A percentile compares a stretch with the other conserved stretches of the same genome.
Conservation (phyloP, 148 eudicot genomes). For the Pouteria glomerata region DNA sequence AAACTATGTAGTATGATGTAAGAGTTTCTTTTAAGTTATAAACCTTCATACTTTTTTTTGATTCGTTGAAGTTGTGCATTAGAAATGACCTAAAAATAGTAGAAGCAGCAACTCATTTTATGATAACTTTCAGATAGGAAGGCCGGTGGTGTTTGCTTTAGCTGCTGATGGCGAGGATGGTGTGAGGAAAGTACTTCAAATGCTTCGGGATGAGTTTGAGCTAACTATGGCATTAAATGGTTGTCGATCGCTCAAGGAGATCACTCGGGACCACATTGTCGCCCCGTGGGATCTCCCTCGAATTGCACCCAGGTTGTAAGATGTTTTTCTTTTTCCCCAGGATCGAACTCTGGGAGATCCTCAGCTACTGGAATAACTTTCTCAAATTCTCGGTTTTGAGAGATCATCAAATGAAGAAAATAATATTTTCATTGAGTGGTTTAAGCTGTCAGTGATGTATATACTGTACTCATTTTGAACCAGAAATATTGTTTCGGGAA, state of each 20-base stretch:
- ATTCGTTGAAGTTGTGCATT: no score
- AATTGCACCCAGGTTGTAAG: slow-evolving; percentile 26
- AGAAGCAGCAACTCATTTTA: no score
- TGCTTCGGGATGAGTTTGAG: slow-evolving; percentile 82
- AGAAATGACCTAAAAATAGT: background rate
- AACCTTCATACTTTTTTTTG: no score
- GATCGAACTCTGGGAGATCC: background rate
- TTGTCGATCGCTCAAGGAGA: slow-evolving; percentile 61
- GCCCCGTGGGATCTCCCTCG: slow-evolving; percentile 47
- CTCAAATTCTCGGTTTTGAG: no score
- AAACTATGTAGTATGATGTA: no score
- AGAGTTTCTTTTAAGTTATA: no score
- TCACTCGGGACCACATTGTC: slow-evolving; percentile 53
- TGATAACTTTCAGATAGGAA: slow-evolving; percentile 53
- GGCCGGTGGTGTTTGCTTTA: slow-evolving; percentile 68
- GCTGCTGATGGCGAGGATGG: slow-evolving; percentile 86
- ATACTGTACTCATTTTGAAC: no score
- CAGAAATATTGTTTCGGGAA: no score
- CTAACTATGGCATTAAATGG: slow-evolving; percentile 82
- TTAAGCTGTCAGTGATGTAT: no score
- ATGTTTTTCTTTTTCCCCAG: no score
- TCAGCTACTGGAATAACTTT: background rate
- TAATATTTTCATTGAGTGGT: no score
- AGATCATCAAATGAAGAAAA: no score
- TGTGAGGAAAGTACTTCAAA: slow-evolving; percentile 68